phyloP scores from a whole-genome alignment of 441 rosid genomes.

The Brassica hybrid region DNA sequence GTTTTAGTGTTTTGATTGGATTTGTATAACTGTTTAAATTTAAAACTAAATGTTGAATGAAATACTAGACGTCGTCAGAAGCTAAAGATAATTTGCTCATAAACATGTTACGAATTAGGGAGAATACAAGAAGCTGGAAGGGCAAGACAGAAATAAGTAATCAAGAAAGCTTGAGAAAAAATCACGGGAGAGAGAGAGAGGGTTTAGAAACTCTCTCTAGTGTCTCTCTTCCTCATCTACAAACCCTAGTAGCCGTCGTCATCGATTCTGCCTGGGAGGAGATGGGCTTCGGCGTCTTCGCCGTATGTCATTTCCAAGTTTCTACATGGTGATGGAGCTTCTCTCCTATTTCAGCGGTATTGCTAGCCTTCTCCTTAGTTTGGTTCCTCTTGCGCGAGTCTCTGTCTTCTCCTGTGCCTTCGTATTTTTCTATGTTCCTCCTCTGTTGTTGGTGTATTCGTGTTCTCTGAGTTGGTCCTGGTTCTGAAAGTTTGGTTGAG shows the following conservation, averaged over 20 bases:
- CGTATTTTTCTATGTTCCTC: not conserved
- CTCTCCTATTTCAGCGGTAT: not conserved
- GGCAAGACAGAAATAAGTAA: too few relatives aligned
- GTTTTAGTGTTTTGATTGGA: too few relatives aligned
- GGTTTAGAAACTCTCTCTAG: not conserved
- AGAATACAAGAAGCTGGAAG: too few relatives aligned
- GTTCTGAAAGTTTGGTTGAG: not conserved
- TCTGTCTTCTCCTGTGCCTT: not conserved
- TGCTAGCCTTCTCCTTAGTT: not conserved
- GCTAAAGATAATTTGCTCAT: too few relatives aligned
- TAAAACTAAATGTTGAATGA: too few relatives aligned
- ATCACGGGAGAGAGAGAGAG: not conserved
- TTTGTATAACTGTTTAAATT: too few relatives aligned
- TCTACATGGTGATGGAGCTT: not conserved
- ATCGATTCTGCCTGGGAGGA: not conserved
- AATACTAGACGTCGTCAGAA: too few relatives aligned
- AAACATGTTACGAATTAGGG: too few relatives aligned
- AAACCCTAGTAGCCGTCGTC: not conserved
- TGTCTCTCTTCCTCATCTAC: not conserved
- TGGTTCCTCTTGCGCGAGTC: not conserved
- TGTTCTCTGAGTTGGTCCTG: not conserved
- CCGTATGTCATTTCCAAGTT: not conserved
- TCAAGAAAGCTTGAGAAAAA: too few relatives aligned
- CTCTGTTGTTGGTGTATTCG: not conserved
- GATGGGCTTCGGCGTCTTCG: not conserved